A percentile compares a stretch with the other conserved stretches of the same genome.
These are phyloP conservation scores for Viola odorata DNA, from an alignment of 345 rosid species.

Conservation along the genomic window DNA sequence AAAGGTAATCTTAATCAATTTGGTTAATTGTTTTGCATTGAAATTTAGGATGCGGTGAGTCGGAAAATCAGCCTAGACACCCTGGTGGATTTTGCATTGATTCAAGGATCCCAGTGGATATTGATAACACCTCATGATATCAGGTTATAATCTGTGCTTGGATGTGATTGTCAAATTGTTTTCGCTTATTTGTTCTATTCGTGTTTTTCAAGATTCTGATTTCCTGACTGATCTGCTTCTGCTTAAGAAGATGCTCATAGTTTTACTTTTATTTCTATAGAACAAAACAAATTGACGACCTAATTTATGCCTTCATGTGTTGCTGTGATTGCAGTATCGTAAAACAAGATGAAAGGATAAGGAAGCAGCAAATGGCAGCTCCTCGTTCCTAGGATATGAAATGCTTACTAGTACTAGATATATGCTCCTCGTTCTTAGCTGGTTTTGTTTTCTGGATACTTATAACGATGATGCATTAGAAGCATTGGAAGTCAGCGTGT, in stretches of 20 bases:
- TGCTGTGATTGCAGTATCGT: slow-evolving; percentile 53
- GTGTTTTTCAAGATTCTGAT: background rate
- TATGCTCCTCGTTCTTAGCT: slow-evolving; percentile 63
- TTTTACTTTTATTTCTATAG: background rate
- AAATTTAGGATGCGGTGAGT: slow-evolving; percentile 83
- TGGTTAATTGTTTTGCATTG: slow-evolving; percentile 5
- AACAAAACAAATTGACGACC: background rate
- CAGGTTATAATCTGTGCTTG: slow-evolving; percentile 38
- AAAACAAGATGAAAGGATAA: slow-evolving; percentile 56
- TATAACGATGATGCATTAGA: too few relatives aligned
- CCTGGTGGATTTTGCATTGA: slow-evolving; percentile 77
- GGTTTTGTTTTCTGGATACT: too few relatives aligned
- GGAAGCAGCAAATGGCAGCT: slow-evolving; percentile 94
- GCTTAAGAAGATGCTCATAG: too few relatives aligned
- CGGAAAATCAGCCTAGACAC: slow-evolving; percentile 93
- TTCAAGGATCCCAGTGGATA: slow-evolving; percentile 86
- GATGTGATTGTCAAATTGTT: background rate
- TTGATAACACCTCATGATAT: slow-evolving; percentile 98
- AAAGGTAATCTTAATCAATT: background rate
- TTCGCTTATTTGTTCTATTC: background rate
- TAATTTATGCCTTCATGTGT: background rate
- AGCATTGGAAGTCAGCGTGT: too few relatives aligned
- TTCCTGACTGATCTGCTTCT: too few relatives aligned
- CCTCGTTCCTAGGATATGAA: slow-evolving; percentile 91
- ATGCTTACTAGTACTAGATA: too few relatives aligned